Base-by-base conservation (phyloP, 805 yeast genomes). In the Gaillardinia entomophila region DNA sequence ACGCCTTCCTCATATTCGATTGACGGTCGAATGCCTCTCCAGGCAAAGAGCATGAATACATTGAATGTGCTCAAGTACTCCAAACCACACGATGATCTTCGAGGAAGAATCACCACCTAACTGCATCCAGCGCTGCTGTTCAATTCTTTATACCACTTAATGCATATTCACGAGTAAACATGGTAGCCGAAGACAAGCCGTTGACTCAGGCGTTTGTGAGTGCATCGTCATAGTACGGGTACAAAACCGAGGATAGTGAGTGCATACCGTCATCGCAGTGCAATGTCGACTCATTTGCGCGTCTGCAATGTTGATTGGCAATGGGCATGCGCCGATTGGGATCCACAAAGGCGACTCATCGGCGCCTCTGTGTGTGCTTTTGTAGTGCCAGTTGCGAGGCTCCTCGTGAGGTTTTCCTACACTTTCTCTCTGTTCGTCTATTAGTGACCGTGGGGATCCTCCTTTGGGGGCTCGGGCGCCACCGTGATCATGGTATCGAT, bases 401-500 rank as follows among this genome's bases (percentile, higher is more conserved):
- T 27, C 14, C 27, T 11, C 5, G 12, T 16, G 15, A 23, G 16
- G 27, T n/a, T n/a, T n/a, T n/a, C n/a, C n/a, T n/a, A n/a, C n/a
- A n/a, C n/a, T n/a, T n/a, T 25, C 4, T 25, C 8, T 6, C 16
- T 4, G 6, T 25, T 11, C 16, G n/a, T 24, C 8, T 12, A 22
- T 42, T 57, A 78, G 62, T 88, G 96, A 34, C 66, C 95, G 56
- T 90, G 97, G 16, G 90, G 89, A 48, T 86, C 96, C 65, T 89
- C 95, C 65, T 77, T 79, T 42, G 82, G 86, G 31, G 84, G 88
- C 55, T 92, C 98, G 10, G 98, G 98, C 50, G 90, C 94, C 41
- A 92, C 96, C 30, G 87, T 85, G 52, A 92, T 90, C 95, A 90
- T 89, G 31, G 99, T 92, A 60, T 92, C 99, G 52, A 92, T 92